These are phyloP conservation scores for Aspergillus carbonarius DNA, from an alignment of 2,329 filamentous ascomycete genomes.

Conservation along the genomic window DNA sequence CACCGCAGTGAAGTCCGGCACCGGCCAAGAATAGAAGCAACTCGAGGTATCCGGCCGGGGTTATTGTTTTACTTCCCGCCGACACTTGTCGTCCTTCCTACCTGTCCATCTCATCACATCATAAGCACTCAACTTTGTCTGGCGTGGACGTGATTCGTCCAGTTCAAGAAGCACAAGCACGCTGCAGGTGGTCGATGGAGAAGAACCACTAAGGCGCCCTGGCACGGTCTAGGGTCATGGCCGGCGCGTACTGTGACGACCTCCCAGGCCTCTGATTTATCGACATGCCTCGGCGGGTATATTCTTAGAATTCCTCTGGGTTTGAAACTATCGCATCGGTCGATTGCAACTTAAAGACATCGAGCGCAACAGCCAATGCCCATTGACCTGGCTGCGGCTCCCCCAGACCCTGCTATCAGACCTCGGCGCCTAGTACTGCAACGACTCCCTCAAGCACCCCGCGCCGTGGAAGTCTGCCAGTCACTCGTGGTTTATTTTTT, in stretches of 20 bases:
- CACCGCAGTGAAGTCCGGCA: no score
- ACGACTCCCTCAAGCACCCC: constrained; percentile 10
- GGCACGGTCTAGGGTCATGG: constrained; percentile 22
- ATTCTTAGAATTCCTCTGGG: constrained; percentile 26
- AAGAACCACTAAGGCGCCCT: constrained; percentile 23
- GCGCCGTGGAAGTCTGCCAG: constrained; percentile 10
- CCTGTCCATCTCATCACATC: not conserved
- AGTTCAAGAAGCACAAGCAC: constrained; percentile 11
- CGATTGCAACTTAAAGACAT: not conserved
- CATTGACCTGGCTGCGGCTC: constrained; percentile 13
- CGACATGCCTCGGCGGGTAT: constrained; percentile 4
- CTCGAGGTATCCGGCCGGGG: not conserved
- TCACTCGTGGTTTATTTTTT: not conserved
- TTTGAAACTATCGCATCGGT: constrained; percentile 21
- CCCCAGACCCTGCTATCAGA: constrained; percentile 13
- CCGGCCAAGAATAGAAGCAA: not conserved
- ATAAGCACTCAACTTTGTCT: not conserved
- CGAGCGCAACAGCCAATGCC: constrained; percentile 6
- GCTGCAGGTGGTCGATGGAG: constrained; percentile 12
- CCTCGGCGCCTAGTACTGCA: constrained; percentile 18
- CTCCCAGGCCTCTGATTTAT: constrained; percentile 12
- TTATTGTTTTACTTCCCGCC: constrained; percentile 3
- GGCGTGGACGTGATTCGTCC: constrained; percentile 9
- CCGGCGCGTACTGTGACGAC: constrained; percentile 30
- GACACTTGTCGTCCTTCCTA: not conserved